Conservation (phyloP, 176 grass and related monocot genomes). For the Raddia guianensis region DNA sequence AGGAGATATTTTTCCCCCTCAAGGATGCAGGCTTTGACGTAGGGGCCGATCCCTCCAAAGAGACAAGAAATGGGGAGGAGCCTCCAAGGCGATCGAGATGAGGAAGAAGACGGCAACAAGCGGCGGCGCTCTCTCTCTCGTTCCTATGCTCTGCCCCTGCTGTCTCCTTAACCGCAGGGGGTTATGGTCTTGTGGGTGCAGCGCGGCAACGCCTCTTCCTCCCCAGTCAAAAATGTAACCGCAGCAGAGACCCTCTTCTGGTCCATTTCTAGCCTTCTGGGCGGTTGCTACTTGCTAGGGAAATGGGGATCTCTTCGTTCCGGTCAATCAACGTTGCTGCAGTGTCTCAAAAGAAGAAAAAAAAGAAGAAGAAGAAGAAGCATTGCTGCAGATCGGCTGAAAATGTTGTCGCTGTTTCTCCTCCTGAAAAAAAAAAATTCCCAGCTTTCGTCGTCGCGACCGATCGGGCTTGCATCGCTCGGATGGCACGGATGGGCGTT, state of each 20-base stretch:
- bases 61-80: slow-evolving; percentile 15
- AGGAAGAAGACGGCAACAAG: background rate
- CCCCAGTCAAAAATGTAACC: background rate
- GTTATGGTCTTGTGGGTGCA: slow-evolving; percentile 23
- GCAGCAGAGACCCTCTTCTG: background rate
- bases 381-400: too few relatives aligned
- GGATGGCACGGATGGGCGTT: too few relatives aligned
- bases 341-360: too few relatives aligned
- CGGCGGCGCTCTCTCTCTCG: background rate
- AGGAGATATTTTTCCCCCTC: slow-evolving; percentile 11
- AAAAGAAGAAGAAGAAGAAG: too few relatives aligned
- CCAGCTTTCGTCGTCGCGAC: too few relatives aligned
- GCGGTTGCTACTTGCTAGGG: background rate
- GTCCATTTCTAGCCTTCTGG: background rate
- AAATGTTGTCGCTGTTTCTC: too few relatives aligned
- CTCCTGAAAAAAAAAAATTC: too few relatives aligned
- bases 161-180: slow-evolving; percentile 36
- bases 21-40: slow-evolving; percentile 13
- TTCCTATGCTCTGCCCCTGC: background rate
- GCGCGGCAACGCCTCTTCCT: slow-evolving; percentile 1
- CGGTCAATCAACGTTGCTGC: background rate
- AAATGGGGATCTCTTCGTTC: background rate
- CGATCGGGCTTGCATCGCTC: too few relatives aligned
- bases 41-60: slow-evolving; percentile 12
- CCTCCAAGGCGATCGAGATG: slow-evolving; percentile 31